Evolutionary conservation across 352 stramenopile genomes (phyloP).

Genomic region (Phytophthora sansomeana): DNA sequence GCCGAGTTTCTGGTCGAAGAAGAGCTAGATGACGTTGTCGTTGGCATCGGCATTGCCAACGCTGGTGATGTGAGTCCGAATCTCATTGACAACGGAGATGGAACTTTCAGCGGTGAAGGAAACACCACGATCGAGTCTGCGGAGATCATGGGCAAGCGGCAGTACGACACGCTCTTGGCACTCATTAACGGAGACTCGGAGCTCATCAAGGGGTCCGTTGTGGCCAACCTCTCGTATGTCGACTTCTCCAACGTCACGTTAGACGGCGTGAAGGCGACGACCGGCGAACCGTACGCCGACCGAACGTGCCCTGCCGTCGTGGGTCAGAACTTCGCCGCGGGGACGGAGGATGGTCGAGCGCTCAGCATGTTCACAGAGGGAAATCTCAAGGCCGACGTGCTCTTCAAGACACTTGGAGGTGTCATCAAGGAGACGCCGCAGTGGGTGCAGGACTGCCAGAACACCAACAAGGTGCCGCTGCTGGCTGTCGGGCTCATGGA

Average conservation of each 20-base stretch:
- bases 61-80: slow-evolving; percentile 61
- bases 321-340: slow-evolving; percentile 56
- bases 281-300: slow-evolving; percentile 29
- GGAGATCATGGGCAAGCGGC: slow-evolving; percentile 56
- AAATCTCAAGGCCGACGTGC: slow-evolving; percentile 34
- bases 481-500: slow-evolving; percentile 52
- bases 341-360: slow-evolving; percentile 53
- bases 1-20: slow-evolving; percentile 57
- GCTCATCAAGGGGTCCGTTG: slow-evolving; percentile 34
- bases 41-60: slow-evolving; percentile 56
- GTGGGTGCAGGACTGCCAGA: slow-evolving; percentile 58
- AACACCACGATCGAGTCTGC: slow-evolving; percentile 44
- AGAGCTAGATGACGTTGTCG: slow-evolving; percentile 37
- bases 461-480: slow-evolving; percentile 47
- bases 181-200: slow-evolving; percentile 34
- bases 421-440: slow-evolving; percentile 25
- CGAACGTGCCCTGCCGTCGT: slow-evolving; percentile 53
- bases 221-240: slow-evolving; percentile 48
- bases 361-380: slow-evolving; percentile 43
- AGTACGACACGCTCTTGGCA: slow-evolving; percentile 41
- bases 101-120: slow-evolving; percentile 51
- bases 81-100: slow-evolving; percentile 52
- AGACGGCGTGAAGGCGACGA: slow-evolving; percentile 17
- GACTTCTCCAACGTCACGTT: slow-evolving; percentile 54
- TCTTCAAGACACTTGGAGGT: slow-evolving; percentile 28